These are phyloP conservation scores for Crithidia thermophila DNA, from an alignment of 208 protist genomes.

Conservation along the genomic window DNA sequence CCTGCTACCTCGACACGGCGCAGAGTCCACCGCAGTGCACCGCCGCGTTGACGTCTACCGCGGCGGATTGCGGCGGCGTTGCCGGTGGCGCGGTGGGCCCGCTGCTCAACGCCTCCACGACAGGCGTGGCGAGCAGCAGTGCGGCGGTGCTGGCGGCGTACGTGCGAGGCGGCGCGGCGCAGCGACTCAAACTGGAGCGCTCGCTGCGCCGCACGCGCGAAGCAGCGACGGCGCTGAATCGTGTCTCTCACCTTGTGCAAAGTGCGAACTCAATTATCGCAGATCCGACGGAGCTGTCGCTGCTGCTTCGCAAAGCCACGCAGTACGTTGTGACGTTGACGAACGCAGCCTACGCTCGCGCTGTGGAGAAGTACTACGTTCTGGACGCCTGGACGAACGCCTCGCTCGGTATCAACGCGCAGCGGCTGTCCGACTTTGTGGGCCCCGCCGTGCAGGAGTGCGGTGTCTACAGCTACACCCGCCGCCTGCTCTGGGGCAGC, in stretches of 20 bases:
- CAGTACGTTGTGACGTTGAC: constrained; percentile 10
- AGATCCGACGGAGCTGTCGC: neutral
- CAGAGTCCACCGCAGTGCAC: constrained; percentile 16
- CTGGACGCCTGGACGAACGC: constrained; percentile 10
- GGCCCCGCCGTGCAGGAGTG: constrained; percentile 15
- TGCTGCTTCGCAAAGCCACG: constrained; percentile 19
- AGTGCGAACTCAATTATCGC: neutral
- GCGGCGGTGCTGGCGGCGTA: constrained; percentile 27
- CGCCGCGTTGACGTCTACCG: constrained; percentile 19
- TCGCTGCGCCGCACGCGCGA: constrained; percentile 33
- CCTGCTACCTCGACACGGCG: constrained; percentile 24
- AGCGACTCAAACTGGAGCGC: constrained; percentile 29
- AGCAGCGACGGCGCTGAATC: constrained; percentile 16
- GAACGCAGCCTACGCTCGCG: constrained; percentile 17
- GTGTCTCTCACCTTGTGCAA: constrained; percentile 12
- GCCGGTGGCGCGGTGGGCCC: constrained; percentile 22
- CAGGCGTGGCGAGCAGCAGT: constrained; percentile 1
- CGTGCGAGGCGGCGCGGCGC: constrained; percentile 7
- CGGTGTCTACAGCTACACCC: neutral
- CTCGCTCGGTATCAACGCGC: constrained; percentile 24
- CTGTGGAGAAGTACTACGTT: constrained; percentile 36
- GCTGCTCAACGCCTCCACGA: neutral
- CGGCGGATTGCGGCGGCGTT: constrained; percentile 23
- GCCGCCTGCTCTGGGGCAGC: constrained; percentile 19
- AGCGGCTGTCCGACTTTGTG: neutral